Base-by-base conservation (phyloP, 768 basidiomycete genomes). In the Leccinum olivaceopallidum region DNA sequence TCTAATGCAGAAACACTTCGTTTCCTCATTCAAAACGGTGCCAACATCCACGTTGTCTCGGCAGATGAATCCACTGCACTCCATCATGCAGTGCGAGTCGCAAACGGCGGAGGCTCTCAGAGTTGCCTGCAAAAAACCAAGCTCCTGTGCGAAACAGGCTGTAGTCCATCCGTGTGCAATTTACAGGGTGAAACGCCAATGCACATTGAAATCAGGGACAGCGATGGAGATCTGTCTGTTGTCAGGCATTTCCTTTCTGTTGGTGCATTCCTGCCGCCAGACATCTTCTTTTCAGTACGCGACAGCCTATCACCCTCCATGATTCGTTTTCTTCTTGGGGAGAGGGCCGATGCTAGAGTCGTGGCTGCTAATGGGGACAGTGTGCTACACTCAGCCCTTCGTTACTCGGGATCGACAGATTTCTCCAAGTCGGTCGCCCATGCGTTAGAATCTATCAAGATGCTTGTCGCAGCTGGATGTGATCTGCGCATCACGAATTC, bases 381-480 rank as follows among this genome's bases (percentile, higher is more conserved):
- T 22, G 48, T 16, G 10, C 48, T 49, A 0, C 24, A 49, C 13
- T 44, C 44, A 16, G 24, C 4, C 48, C 14, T 49, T 1, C 44
- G n/a, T 14, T 2, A 0, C 22, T 2, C 12, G 10, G 0, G 0
- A 5, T 16, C 6, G 1, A 14, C 6, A 7, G 13, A 6, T 6
- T n/a, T n/a, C n/a, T n/a, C n/a, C n/a, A 12, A 7, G 14, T 20
- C 20, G 1, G 22, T 2, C 6, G 14, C 9, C 4, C 2, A 3
- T 26, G 13, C 5, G 0, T 1, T 5, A 16, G 48, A 26, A 16
- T 7, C 13, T 49, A 0, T 7, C 9, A 16, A 6, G 20, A 49
- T 26, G 3, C 24, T 49, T 4, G 6, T 26, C 24, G 22, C 3
- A 14, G 48, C 22, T 24, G 48, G 48, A 4, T 49, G 48, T 24